These are phyloP conservation scores for Panaeolus cyanescens DNA, from an alignment of 768 basidiomycete species.

Conservation along the genomic window DNA sequence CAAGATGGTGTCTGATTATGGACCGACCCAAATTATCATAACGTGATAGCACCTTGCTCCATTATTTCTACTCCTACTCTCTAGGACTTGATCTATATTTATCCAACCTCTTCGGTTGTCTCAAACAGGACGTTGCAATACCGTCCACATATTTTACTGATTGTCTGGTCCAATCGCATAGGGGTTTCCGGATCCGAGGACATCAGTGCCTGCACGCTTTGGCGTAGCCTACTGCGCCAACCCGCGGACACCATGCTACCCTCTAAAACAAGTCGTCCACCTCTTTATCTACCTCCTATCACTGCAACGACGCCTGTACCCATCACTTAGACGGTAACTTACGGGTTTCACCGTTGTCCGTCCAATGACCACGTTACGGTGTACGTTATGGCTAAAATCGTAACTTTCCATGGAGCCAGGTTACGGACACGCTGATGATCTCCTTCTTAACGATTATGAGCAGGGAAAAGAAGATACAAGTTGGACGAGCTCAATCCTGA, in stretches of 20 bases:
- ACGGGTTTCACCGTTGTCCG: neutral
- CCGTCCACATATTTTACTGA: neutral
- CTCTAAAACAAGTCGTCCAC: neutral
- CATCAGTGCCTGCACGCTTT: neutral
- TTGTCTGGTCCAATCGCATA: neutral
- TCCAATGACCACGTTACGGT: neutral
- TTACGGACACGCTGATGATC: neutral
- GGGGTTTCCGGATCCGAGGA: neutral
- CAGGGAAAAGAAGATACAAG: neutral
- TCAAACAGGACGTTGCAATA: neutral
- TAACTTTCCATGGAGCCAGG: neutral
- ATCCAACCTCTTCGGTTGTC: neutral
- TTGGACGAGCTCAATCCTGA: neutral
- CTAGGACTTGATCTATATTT: neutral
- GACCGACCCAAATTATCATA: neutral
- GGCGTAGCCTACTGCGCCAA: neutral
- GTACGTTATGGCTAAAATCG: neutral
- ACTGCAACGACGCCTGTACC: neutral
- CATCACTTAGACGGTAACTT: neutral
- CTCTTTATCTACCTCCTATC: neutral
- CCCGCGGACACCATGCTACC: neutral
- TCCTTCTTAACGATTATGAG: neutral
- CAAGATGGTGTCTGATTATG: neutral
- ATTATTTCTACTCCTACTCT: neutral
- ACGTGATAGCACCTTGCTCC: neutral